Percentiles rank a stretch among this genome's conserved stretches.
These are phyloP conservation scores for Naganishia liquefaciens DNA, from an alignment of 1,284 basidiomycete genomes.

Conservation along the genomic window DNA sequence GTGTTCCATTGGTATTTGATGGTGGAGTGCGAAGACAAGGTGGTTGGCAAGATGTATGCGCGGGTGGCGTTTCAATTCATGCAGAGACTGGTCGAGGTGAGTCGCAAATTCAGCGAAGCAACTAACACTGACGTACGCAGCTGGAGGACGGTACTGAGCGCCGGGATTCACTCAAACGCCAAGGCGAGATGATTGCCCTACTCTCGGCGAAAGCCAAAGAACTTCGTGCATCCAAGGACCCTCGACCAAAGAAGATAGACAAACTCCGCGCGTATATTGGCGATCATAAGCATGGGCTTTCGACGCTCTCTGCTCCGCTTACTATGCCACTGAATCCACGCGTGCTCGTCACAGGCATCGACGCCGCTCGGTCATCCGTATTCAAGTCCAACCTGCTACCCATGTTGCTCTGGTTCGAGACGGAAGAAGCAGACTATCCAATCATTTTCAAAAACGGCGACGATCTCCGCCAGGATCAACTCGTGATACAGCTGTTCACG, in stretches of 20 bases:
- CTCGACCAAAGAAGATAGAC: constrained; percentile 95
- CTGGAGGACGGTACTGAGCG: constrained; percentile 66
- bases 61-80: constrained; percentile 85
- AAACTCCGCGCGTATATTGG: constrained; percentile 79
- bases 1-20: constrained; percentile 96
- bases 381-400: constrained; percentile 98
- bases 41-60: constrained; percentile 87
- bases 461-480: constrained; percentile 95
- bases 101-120: constrained; percentile 35
- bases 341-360: constrained; percentile 78
- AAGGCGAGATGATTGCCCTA: constrained; percentile 80
- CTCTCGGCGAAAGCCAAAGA: constrained; percentile 83
- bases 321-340: constrained; percentile 87
- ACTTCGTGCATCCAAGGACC: constrained; percentile 84
- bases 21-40: constrained; percentile 78
- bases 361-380: constrained; percentile 85
- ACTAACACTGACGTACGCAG: constrained; percentile 8
- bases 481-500: constrained; percentile 95
- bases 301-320: constrained; percentile 68
- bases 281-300: constrained; percentile 79
- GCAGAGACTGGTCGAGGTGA: constrained; percentile 78
- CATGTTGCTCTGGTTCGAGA: constrained; percentile 84
- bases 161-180: constrained; percentile 76
- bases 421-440: constrained; percentile 63
- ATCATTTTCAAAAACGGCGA: constrained; percentile 99